phyloP scores from a whole-genome alignment of 2,329 filamentous ascomycete genomes.

The Dactylella cylindrospora region DNA sequence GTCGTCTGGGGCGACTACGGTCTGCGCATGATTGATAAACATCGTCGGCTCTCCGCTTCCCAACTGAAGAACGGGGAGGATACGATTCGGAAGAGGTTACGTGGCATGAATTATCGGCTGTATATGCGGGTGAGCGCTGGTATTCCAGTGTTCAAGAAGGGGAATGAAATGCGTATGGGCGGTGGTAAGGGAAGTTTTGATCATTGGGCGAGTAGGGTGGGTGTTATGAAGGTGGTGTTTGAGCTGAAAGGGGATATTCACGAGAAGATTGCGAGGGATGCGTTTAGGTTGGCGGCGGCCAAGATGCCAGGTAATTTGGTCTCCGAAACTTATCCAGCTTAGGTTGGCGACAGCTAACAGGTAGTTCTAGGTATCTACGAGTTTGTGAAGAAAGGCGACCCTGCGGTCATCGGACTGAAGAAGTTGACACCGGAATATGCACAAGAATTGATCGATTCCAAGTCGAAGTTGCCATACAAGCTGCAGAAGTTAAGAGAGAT shows the following conservation, averaged over 20 bases:
- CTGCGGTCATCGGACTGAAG: constrained; percentile 86
- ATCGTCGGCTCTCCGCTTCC: constrained; percentile 81
- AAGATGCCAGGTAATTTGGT: constrained; percentile 76
- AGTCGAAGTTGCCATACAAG: constrained; percentile 45
- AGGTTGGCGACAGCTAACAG: constrained; percentile 1
- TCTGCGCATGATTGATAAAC: constrained; percentile 87
- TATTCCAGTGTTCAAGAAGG: constrained; percentile 90
- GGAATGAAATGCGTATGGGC: constrained; percentile 97
- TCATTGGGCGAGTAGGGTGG: constrained; percentile 87
- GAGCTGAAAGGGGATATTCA: constrained; percentile 89
- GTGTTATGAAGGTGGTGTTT: constrained; percentile 87
- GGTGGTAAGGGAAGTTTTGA: constrained; percentile 98
- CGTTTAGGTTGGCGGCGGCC: constrained; percentile 88
- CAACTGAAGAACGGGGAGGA: constrained; percentile 90
- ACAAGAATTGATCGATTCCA: constrained; percentile 63
- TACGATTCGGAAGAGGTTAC: constrained; percentile 81
- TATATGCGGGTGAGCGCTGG: constrained; percentile 91
- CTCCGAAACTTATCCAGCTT: background rate
- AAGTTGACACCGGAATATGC: constrained; percentile 78
- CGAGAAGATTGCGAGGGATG: constrained; percentile 91
- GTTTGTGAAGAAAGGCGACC: constrained; percentile 89
- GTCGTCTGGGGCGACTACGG: constrained; percentile 97
- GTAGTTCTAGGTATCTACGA: constrained; percentile 70
- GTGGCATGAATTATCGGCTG: constrained; percentile 87
- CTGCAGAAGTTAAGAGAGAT: constrained; percentile 74